Evolutionary conservation across 2,329 filamentous ascomycete genomes (phyloP).

Genomic region (Sporothrix pallida): DNA sequence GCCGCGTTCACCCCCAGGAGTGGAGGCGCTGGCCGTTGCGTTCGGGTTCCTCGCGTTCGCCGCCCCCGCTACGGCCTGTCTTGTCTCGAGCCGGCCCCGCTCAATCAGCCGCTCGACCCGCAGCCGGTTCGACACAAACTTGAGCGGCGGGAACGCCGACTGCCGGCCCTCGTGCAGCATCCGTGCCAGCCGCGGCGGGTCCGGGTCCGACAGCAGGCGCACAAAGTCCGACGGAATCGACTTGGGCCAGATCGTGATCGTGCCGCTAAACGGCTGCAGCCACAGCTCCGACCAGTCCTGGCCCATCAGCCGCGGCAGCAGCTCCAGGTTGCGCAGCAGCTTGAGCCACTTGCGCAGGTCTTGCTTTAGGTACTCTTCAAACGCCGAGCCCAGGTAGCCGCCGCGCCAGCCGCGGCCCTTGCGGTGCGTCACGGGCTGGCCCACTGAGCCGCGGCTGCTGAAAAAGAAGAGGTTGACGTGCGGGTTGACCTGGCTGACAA

Average conservation of each 20-base stretch:
- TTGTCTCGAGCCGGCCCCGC: slow-evolving; percentile 56
- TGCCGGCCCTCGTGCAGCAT: slow-evolving; percentile 93
- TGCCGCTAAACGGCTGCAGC: slow-evolving; percentile 93
- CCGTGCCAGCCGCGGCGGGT: slow-evolving; percentile 72
- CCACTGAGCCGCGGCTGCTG: slow-evolving; percentile 88
- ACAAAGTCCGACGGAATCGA: slow-evolving; percentile 78
- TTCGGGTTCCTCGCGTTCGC: neutral
- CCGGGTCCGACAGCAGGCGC: slow-evolving; percentile 85
- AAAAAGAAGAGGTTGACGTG: slow-evolving; percentile 99
- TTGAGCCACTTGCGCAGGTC: slow-evolving; percentile 98
- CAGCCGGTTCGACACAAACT: slow-evolving; percentile 87
- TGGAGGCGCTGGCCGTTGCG: neutral
- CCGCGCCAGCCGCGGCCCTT: slow-evolving; percentile 94
- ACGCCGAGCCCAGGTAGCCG: slow-evolving; percentile 88
- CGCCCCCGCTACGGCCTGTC: neutral
- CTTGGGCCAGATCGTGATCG: slow-evolving; percentile 95
- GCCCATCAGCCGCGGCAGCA: slow-evolving; percentile 85
- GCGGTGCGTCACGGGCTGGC: slow-evolving; percentile 90
- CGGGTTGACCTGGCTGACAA: slow-evolving; percentile 88
- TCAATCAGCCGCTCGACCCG: slow-evolving; percentile 78
- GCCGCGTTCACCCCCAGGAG: neutral
- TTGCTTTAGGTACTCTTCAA: slow-evolving; percentile 94
- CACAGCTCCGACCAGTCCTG: slow-evolving; percentile 98
- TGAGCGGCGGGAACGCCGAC: slow-evolving; percentile 86
- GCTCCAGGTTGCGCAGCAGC: slow-evolving; percentile 87